Evolutionary conservation across 2,329 filamentous ascomycete species (phyloP).

Genomic region (Sporothrix pseudoabietina): DNA sequence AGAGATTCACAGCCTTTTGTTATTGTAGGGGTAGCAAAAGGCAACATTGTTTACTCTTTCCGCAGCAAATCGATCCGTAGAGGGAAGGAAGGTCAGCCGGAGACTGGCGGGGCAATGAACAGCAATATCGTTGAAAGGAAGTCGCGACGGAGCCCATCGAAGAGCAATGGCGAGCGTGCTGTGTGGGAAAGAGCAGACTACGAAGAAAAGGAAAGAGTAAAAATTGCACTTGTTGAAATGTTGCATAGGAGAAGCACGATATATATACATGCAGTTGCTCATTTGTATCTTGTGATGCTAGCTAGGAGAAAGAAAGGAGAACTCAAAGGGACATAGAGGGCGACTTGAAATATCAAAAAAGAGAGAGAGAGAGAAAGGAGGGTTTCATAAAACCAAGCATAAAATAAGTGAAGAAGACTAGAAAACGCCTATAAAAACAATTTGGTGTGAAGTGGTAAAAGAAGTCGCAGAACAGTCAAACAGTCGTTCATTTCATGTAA

Average conservation of each 20-base stretch:
- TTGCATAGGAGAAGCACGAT: no score
- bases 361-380: background rate
- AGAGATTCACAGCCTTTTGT: background rate
- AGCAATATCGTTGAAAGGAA: background rate
- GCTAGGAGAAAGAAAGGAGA: no score
- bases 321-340: no score
- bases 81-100: background rate
- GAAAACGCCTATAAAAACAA: background rate
- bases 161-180: background rate
- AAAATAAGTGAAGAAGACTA: background rate
- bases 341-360: background rate
- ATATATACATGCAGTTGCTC: no score
- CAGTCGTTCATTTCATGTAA: no score
- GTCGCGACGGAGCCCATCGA: background rate
- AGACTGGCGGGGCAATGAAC: background rate
- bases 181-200: background rate
- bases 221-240: background rate
- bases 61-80: no score
- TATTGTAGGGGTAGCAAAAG: background rate
- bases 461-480: background rate
- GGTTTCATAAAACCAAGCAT: background rate
- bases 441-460: background rate
- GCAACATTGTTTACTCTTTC: conserved; percentile 16
- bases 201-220: background rate
- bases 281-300: no score